A percentile compares a stretch with the other conserved stretches of the same genome.
Evolutionary conservation across 2,329 filamentous ascomycete genomes (phyloP).

Genomic region (Colletotrichum costaricense): DNA sequence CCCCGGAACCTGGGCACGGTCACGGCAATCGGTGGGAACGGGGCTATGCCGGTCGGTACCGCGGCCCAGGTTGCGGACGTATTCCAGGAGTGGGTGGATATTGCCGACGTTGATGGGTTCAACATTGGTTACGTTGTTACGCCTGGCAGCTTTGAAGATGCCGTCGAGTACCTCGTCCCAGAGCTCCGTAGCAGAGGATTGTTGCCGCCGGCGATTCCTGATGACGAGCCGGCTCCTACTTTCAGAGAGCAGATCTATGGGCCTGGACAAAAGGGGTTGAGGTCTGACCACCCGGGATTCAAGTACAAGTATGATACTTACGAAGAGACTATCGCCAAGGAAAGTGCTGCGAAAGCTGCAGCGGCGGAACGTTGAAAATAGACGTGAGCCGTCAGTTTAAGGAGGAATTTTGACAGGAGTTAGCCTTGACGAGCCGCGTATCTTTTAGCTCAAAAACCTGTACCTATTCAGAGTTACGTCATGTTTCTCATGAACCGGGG

Average conservation of each 20-base stretch:
- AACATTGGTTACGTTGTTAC: constrained; percentile 55
- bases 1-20: constrained; percentile 53
- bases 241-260: constrained; percentile 23
- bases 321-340: constrained; percentile 8
- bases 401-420: background rate
- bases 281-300: constrained; percentile 12
- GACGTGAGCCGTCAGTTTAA: background rate
- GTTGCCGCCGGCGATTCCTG: background rate
- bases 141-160: constrained; percentile 49
- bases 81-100: constrained; percentile 54
- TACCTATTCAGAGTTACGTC: too few species aligned
- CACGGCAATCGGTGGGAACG: constrained; percentile 52
- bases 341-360: background rate
- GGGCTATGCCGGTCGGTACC: constrained; percentile 49
- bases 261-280: constrained; percentile 11
- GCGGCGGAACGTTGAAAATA: background rate
- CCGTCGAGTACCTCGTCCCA: constrained; percentile 44
- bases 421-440: too few species aligned
- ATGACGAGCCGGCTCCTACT: background rate
- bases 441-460: too few species aligned
- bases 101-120: constrained; percentile 55
- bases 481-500: too few species aligned
- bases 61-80: constrained; percentile 56
- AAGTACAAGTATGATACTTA: constrained; percentile 24
- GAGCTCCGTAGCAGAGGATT: constrained; percentile 42